Evolutionary conservation across 441 rosid genomes (phyloP), one percentile per base, ranked within the genome.

Genomic region (Gossypium schwendimanii): DNA sequence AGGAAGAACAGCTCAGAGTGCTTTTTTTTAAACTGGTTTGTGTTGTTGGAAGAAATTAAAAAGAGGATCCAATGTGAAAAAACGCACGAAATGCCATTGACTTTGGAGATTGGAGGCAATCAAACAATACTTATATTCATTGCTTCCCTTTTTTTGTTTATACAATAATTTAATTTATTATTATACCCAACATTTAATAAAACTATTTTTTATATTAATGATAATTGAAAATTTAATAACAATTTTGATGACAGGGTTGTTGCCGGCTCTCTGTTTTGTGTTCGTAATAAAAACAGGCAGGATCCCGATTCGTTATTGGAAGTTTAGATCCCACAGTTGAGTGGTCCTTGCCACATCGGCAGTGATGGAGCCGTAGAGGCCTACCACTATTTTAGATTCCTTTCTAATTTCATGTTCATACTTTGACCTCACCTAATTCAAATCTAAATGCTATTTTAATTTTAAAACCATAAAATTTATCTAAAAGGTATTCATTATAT

Each of bases 61-160:
- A 21, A 73, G 31, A 63, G 39, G 41, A 63, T 45, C 58, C 28
- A 65, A 17, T 7, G 9, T 10, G 28, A 28, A 31, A 31, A 39
- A 18, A 63, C 8, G 74, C 84, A 79, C 81, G 88, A 68, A 72
- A 62, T 31, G 60, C 79, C 85, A 70, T 45, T 76, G 76, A 78
- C 52, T 45, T 12, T 3, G 11, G 47, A 26, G 62, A 17, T 69
- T 15, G 33, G 45, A 31, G 47, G n/a, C 24, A 4, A 31, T 4
- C 33, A 63, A 63, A 3, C 52, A 26, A 23, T 6, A 9, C 11
- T 44, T 44, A 2, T 44, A 2, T 44, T 3, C 49, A 9, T 44
- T 10, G 11, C 1, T 44, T 44, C 3, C 3, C 49, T 3, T 44
- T 4, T 0, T 3, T 28, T 28, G 33, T 28, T 28, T 31, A 31